phyloP scores from a whole-genome alignment of 2,329 filamentous ascomycete genomes.

The Juglanconis oblonga region DNA sequence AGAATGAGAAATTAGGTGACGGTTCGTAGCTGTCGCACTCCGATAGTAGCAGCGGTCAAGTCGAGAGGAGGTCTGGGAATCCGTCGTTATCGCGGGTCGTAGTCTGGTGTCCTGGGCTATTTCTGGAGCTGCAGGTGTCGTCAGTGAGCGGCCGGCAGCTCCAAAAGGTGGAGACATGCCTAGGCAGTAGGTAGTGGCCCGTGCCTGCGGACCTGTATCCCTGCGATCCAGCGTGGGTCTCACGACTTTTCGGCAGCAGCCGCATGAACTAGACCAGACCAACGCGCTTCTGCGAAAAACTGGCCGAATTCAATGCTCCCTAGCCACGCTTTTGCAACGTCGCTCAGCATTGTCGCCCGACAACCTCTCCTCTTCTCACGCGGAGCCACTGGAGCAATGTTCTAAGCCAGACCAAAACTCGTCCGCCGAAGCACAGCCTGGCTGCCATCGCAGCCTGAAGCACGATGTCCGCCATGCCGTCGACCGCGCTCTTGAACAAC shows the following conservation, averaged over 20 bases:
- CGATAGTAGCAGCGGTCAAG: neutral
- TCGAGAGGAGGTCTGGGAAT: neutral
- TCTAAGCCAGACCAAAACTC: slow-evolving; percentile 4
- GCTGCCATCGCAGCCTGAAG: slow-evolving; percentile 1
- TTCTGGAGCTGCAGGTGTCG: slow-evolving; percentile 42
- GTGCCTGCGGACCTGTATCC: neutral
- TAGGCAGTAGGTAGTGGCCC: neutral
- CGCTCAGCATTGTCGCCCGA: neutral
- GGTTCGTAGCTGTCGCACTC: too few species aligned
- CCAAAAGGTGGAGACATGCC: neutral
- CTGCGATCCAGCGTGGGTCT: neutral
- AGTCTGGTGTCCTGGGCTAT: slow-evolving; percentile 17
- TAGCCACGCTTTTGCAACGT: slow-evolving; percentile 2
- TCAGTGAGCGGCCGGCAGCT: slow-evolving; percentile 24
- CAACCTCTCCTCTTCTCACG: slow-evolving; percentile 1
- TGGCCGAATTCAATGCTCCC: neutral
- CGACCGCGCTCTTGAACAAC: slow-evolving; percentile 14
- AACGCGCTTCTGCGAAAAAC: slow-evolving; percentile 14
- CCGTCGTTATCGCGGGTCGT: slow-evolving; percentile 2
- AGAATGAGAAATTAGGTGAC: neutral
- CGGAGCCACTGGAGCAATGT: slow-evolving; percentile 10
- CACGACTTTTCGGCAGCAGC: slow-evolving; percentile 13
- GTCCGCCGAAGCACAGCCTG: slow-evolving; percentile 1
- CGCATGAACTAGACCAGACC: slow-evolving; percentile 12
- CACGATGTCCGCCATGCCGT: slow-evolving; percentile 18